Base-by-base conservation (phyloP, 495 filamentous ascomycete genomes). In the Oleoguttula mirabilis region DNA sequence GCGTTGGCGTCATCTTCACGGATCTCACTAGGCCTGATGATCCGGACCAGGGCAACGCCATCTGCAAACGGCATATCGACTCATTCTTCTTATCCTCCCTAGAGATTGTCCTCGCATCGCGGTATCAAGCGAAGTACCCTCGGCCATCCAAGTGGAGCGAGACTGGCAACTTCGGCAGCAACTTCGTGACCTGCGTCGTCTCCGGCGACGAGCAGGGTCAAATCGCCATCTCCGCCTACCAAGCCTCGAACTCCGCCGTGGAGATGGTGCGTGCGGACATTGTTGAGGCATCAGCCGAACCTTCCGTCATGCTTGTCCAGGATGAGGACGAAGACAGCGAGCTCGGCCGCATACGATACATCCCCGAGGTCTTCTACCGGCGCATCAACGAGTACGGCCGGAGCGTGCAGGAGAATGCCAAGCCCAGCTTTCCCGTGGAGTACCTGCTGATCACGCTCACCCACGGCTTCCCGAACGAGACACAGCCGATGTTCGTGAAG, bases 211-310 rank as follows among this genome's bases (percentile, higher is more conserved):
- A 93, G 46, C 65, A 86, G 32, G 87, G 88, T 38, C 75, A 82
- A 27, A 96, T 99, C 44, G 66, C 76, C 17, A 82, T 99, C 37
- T 84, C 87, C 40, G 76, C 87, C 0, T 99, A 94, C 53, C 90
- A 99, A 64, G 88, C 84, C 31, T 90, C 88, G 0, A 90, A 95
- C 43, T 79, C 88, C 14, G 86, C 87, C 0, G 85, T 94, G 22
- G 90, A 99, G 58, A 99, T 99, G 90, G 83, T 93, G 6, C 70
- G 83, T 47, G 88, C 90, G 12, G 84, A 95, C 53, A 93, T 99
- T 50, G 71, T 96, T 42, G 90, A 99, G 52, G 84, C 90, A 2
- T 95, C 82, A 4, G 87, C 90, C 15, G 90, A 96, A 43, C 90
- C 90, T 3, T 73, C 69, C 6, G 79, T 88, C 33, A 95, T 99